phyloP scores from a whole-genome alignment of 305 asterid species.

The Ajuga reptans region DNA sequence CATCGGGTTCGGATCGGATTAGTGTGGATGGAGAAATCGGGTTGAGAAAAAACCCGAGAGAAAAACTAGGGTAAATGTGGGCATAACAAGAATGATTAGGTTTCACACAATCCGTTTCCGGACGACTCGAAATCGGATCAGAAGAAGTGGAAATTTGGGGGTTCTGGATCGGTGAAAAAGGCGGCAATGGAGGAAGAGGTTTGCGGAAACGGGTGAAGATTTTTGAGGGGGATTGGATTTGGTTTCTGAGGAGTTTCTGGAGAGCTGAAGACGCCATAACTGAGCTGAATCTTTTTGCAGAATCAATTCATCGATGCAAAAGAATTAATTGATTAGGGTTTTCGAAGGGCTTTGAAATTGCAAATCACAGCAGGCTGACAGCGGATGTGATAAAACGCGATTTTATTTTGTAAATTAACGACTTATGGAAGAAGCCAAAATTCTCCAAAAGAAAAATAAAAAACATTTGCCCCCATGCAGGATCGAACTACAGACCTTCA shows the following conservation, averaged over 20 bases:
- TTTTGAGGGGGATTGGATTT: constrained; percentile 32
- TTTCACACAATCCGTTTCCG: constrained; percentile 12
- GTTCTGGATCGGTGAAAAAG: constrained; percentile 8
- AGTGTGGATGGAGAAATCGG: constrained; percentile 31
- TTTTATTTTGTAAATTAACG: neutral
- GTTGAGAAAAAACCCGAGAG: constrained; percentile 43
- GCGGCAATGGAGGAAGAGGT: constrained; percentile 24
- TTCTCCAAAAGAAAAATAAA: neutral
- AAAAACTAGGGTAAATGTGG: constrained; percentile 40
- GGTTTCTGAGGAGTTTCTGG: constrained; percentile 41
- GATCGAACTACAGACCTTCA: constrained; percentile 87
- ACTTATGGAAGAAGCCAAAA: neutral
- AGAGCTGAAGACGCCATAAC: constrained; percentile 44
- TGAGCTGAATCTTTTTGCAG: neutral
- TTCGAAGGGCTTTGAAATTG: constrained; percentile 22
- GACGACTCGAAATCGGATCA: constrained; percentile 12
- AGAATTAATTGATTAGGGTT: constrained; percentile 19
- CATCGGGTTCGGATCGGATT: constrained; percentile 25
- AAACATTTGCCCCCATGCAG: constrained; percentile 80
- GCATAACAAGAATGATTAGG: neutral
- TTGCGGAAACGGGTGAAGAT: constrained; percentile 28
- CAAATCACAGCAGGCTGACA: neutral
- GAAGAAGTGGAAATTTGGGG: constrained; percentile 12
- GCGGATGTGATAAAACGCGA: neutral
- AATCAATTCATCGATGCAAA: constrained; percentile 12